Evolutionary conservation across 305 asterid species (phyloP).

Genomic region (Stenogyne calaminthoides): DNA sequence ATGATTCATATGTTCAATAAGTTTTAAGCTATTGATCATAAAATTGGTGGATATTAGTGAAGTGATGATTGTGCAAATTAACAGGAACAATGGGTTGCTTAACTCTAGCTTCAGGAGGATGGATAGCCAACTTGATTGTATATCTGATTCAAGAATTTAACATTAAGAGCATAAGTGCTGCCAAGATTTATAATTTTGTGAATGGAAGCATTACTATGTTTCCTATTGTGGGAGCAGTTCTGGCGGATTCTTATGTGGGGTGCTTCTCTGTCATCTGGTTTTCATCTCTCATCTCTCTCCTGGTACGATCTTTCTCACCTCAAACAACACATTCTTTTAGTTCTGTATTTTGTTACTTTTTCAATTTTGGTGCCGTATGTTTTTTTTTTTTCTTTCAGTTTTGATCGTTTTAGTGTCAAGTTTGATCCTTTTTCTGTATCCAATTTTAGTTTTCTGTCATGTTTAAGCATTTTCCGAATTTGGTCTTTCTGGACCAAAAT

Average conservation of each 20-base stretch:
- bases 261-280: slow-evolving; percentile 69
- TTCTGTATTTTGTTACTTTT: too few species aligned
- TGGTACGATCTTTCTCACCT: slow-evolving; percentile 38
- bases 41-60: not conserved
- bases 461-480: too few species aligned
- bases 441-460: too few species aligned
- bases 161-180: slow-evolving; percentile 58
- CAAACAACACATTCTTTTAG: too few species aligned
- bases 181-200: slow-evolving; percentile 57
- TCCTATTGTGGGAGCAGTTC: slow-evolving; percentile 62
- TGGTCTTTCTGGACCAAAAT: too few species aligned
- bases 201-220: slow-evolving; percentile 58
- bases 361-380: too few species aligned
- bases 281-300: slow-evolving; percentile 59
- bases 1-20: not conserved
- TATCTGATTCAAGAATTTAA: slow-evolving; percentile 67
- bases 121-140: slow-evolving; percentile 63
- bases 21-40: not conserved
- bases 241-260: slow-evolving; percentile 67
- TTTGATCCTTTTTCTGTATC: too few species aligned
- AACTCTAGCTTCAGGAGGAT: slow-evolving; percentile 55
- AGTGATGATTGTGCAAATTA: slow-evolving; percentile 2
- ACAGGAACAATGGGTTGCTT: slow-evolving; percentile 57
- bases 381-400: too few species aligned
- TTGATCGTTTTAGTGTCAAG: too few species aligned